Conservation (phyloP, 768 basidiomycete species). For the Lepiota brunneoincarnata region DNA sequence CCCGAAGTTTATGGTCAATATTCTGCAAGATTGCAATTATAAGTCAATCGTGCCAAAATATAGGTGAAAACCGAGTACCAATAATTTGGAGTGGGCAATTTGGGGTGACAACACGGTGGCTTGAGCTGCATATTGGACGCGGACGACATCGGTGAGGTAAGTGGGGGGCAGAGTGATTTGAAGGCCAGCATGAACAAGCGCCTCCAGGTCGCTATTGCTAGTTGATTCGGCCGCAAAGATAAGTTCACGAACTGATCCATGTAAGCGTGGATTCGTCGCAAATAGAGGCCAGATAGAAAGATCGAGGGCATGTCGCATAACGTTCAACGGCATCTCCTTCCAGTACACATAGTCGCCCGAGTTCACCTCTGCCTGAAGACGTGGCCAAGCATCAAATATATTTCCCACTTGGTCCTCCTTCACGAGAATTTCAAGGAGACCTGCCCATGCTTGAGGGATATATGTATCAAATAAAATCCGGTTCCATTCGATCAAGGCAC, state of each 20-base stretch:
- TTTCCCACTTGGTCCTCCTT: slow-evolving; percentile 18
- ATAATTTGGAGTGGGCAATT: slow-evolving; percentile 25
- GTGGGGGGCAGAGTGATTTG: slow-evolving; percentile 32
- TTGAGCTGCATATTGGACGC: slow-evolving; percentile 7
- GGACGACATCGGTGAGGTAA: slow-evolving; percentile 29
- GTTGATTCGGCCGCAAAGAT: slow-evolving; percentile 23
- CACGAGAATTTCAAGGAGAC: slow-evolving; percentile 30
- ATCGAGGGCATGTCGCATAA: slow-evolving; percentile 26
- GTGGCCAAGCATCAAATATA: slow-evolving; percentile 41
- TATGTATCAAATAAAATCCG: slow-evolving; percentile 38
- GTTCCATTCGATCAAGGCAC: slow-evolving; percentile 49
- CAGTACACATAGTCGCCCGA: slow-evolving; percentile 41
- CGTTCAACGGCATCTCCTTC: slow-evolving; percentile 26
- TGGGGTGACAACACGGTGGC: slow-evolving; percentile 22
- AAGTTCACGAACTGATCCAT: slow-evolving; percentile 13
- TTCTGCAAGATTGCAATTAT: background rate
- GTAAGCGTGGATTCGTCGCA: slow-evolving; percentile 1
- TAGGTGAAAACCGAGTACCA: slow-evolving; percentile 23
- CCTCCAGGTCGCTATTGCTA: slow-evolving; percentile 19
- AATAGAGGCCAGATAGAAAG: slow-evolving; percentile 34
- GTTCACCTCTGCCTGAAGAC: slow-evolving; percentile 23
- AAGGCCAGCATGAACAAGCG: slow-evolving; percentile 32
- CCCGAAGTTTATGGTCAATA: background rate
- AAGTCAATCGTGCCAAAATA: background rate
- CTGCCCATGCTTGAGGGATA: slow-evolving; percentile 43